Base-by-base conservation (phyloP, 2,329 filamentous ascomycete genomes). In the Neophaeococcomyces mojaviensis region DNA sequence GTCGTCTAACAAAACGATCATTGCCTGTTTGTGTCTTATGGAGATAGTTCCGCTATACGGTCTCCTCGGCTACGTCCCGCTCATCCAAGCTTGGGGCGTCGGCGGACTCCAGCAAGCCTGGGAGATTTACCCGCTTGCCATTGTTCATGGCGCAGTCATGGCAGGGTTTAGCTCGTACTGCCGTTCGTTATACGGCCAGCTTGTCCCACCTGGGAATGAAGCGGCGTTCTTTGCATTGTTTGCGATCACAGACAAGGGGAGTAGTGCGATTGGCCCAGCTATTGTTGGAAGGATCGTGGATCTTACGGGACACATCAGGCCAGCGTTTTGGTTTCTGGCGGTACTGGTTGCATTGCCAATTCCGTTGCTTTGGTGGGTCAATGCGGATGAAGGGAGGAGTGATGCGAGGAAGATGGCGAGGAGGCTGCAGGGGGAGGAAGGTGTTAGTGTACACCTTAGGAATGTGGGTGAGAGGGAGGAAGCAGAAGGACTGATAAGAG, bases 171-270 rank as follows among this genome's bases (percentile, higher is more conserved):
- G 84, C 49, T 83, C 82, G 13, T 95, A 95, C 65, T 96, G 89
- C 61, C 81, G 89, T 15, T 87, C 84, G 34, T 72, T 96, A 2
- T 96, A 85, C 59, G 88, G 88, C 15, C 84, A 94, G 63, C 72
- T 96, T 47, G 92, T 96, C 48, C 89, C 89, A 0, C 86, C 87
- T 0, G 89, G 89, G 2, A 89, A 81, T 20, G 89, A 96, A 64
- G 88, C 89, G 0, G 88, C 88, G 0, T 96, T 96, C 61, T 96
- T 92, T 61, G 89, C 89, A 0, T 71, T 96, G 2, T 96, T 95
- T 59, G 89, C 89, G 18, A 94, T 95, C 48, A 96, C 89, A 1
- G 89, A 96, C 62, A 96, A 96, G 64, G 88, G 88, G 0, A 89
- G 84, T 32, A 90, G 84, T 57, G 76, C 95, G 1, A 94, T 96